Percentiles rank a stretch among this genome's conserved stretches.
These are phyloP conservation scores for Emericellopsis atlantica DNA, from an alignment of 2,329 filamentous ascomycete species.

Conservation along the genomic window DNA sequence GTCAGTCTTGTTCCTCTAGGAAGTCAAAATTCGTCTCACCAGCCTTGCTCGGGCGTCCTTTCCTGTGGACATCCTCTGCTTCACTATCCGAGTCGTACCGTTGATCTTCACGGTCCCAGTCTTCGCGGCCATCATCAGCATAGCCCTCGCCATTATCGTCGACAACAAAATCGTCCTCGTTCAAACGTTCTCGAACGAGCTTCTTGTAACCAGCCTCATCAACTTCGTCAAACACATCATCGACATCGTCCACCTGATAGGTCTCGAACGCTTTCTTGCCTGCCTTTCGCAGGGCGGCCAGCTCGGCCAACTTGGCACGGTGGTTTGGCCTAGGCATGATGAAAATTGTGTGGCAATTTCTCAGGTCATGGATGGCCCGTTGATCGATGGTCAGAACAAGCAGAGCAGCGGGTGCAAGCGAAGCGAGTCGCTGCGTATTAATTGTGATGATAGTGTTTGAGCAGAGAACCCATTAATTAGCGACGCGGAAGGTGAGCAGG, in stretches of 20 bases:
- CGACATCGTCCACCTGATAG: conserved; percentile 77
- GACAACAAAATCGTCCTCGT: conserved; percentile 95
- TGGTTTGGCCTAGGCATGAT: conserved; percentile 23
- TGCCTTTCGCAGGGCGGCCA: conserved; percentile 70
- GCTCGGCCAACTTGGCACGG: conserved; percentile 55
- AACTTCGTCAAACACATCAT: conserved; percentile 86
- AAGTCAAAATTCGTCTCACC: conserved; percentile 20
- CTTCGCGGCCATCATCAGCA: conserved; percentile 89
- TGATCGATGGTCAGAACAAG: no score
- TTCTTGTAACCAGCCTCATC: conserved; percentile 97
- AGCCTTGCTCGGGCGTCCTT: conserved; percentile 36
- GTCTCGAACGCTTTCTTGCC: conserved; percentile 84
- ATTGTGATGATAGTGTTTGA: no score
- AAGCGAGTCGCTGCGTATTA: no score
- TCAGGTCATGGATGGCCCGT: no score
- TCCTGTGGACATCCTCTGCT: conserved; percentile 18
- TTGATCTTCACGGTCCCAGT: conserved; percentile 63
- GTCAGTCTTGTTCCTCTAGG: background rate
- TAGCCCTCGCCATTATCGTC: conserved; percentile 98
- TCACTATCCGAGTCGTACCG: conserved; percentile 67
- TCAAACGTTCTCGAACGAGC: conserved; percentile 75
- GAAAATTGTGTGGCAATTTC: no score
- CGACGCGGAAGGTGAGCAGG: no score
- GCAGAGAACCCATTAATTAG: no score
- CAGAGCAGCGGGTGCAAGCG: no score